phyloP scores from a whole-genome alignment of 306 rosid genomes.

The Fragaria iinumae region DNA sequence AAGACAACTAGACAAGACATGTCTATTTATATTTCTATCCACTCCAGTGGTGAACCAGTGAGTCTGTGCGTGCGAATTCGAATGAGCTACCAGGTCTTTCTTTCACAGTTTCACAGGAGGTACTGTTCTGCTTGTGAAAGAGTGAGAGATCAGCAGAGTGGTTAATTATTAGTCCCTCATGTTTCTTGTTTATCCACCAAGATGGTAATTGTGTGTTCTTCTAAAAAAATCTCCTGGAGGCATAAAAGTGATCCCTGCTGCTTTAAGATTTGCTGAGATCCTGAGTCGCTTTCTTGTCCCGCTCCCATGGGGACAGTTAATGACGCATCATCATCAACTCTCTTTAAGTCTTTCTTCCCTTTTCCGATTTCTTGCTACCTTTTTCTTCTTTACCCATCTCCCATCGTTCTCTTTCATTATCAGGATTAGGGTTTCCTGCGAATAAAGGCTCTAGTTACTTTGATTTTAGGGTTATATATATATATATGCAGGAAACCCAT shows the following conservation, averaged over 20 bases:
- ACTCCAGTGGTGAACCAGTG: not conserved
- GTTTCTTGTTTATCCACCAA: not conserved
- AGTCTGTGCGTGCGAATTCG: not conserved
- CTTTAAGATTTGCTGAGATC: conserved; percentile 32
- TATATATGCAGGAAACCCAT: not conserved
- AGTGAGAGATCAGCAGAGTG: not conserved
- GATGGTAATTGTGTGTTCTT: conserved; percentile 8
- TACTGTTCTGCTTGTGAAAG: not conserved
- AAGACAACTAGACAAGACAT: not conserved
- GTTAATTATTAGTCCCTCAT: not conserved
- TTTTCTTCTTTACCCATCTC: conserved; percentile 17
- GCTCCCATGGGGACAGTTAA: conserved; percentile 36
- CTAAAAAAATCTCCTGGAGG: conserved; percentile 2
- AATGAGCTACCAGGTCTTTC: not conserved
- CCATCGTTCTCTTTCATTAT: not conserved
- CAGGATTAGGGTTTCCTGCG: conserved; percentile 30
- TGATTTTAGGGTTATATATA: not conserved
- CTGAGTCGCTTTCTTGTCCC: conserved; percentile 40
- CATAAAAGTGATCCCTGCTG: conserved; percentile 1
- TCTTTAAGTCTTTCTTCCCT: not conserved
- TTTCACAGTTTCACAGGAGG: not conserved
- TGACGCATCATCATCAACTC: conserved; percentile 32
- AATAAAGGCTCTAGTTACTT: not conserved
- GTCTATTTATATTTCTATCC: not conserved
- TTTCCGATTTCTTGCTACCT: conserved; percentile 12